Evolutionary conservation across 2,329 filamentous ascomycete genomes (phyloP).

Genomic region (Colletotrichum camelliae): DNA sequence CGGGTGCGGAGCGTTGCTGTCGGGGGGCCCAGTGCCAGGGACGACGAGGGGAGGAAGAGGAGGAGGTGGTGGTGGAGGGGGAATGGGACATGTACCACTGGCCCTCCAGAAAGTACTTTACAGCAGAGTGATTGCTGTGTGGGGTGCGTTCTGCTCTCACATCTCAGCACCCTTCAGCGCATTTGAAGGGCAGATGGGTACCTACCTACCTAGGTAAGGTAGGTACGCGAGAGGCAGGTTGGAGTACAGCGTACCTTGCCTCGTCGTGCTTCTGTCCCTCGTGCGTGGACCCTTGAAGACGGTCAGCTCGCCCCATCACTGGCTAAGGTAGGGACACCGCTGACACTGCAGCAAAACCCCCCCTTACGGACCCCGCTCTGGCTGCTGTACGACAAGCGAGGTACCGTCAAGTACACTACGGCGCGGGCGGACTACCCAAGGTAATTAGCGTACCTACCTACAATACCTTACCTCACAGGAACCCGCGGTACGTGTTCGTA

Average conservation of each 20-base stretch:
- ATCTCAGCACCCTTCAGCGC: neutral
- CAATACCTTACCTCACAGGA: neutral
- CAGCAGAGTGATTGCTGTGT: neutral
- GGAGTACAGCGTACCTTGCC: constrained; percentile 8
- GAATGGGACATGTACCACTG: neutral
- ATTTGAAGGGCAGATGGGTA: neutral
- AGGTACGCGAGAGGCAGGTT: neutral
- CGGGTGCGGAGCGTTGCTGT: constrained; percentile 7
- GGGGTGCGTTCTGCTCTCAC: neutral
- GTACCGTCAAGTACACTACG: neutral
- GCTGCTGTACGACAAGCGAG: neutral
- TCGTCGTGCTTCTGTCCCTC: neutral
- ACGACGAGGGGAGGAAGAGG: neutral
- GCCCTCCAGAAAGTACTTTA: neutral
- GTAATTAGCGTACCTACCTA: neutral
- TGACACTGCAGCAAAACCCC: neutral
- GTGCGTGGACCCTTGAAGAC: constrained; percentile 21
- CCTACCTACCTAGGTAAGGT: neutral
- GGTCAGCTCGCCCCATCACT: neutral
- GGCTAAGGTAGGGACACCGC: constrained; percentile 10
- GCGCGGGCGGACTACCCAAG: neutral
- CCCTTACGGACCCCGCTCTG: neutral
- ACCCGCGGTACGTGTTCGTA: neutral
- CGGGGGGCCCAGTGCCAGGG: neutral
- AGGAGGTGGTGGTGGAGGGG: neutral